phyloP scores from a whole-genome alignment of 177 flowering plant species.

The Tripterygium wilfordii region DNA sequence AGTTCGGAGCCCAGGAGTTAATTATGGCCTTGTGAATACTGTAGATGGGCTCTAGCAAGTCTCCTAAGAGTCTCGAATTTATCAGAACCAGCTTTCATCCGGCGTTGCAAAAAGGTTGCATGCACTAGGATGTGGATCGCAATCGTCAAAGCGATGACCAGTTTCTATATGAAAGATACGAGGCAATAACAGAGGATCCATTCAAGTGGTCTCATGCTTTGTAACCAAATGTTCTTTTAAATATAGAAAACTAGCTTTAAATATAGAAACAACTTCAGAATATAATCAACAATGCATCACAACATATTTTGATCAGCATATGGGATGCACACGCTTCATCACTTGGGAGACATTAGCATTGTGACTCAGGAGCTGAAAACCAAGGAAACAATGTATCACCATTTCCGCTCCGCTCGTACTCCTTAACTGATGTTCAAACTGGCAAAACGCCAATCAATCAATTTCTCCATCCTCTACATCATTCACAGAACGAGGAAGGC shows the following conservation, averaged over 20 bases:
- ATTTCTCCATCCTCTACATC: constrained; percentile 36
- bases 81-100: constrained; percentile 3
- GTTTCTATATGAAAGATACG: constrained; percentile 50
- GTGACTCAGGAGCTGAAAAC: too few species aligned
- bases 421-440: too few species aligned
- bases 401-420: neutral
- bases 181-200: constrained; percentile 43
- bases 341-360: too few species aligned
- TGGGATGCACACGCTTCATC: too few species aligned
- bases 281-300: too few species aligned
- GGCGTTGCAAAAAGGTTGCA: constrained; percentile 7
- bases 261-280: too few species aligned
- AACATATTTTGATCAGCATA: too few species aligned
- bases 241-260: too few species aligned
- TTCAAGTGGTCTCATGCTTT: constrained; percentile 66
- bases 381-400: too few species aligned
- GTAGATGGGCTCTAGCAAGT: constrained; percentile 16
- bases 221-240: constrained; percentile 22
- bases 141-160: constrained; percentile 37
- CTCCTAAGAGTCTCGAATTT: constrained; percentile 14
- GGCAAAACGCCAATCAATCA: constrained; percentile 10
- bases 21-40: constrained; percentile 12
- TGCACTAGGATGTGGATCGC: constrained; percentile 55
- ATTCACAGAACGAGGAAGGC: neutral
- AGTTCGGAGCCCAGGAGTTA: constrained; percentile 59